These are phyloP conservation scores for Starmera caribaea DNA, from an alignment of 805 yeast species.

Conservation along the genomic window DNA sequence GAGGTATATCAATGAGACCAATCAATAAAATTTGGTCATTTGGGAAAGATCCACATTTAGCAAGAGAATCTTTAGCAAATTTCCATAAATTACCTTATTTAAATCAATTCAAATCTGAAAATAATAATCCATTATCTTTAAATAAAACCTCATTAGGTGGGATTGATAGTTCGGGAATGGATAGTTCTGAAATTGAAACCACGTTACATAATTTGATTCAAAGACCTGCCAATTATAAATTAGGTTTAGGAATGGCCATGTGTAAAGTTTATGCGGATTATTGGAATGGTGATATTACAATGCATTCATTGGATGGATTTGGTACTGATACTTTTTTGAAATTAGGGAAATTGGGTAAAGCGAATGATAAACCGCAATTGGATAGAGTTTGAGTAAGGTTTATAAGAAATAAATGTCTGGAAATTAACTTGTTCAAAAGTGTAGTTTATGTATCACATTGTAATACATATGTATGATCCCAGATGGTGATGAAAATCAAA, in stretches of 20 bases:
- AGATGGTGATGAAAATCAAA: too few relatives aligned
- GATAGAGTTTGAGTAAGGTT: constrained; percentile 47
- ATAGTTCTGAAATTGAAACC: constrained; percentile 19
- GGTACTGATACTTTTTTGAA: constrained; percentile 85
- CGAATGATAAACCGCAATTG: constrained; percentile 51
- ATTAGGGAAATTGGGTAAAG: constrained; percentile 67
- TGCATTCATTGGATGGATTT: constrained; percentile 80
- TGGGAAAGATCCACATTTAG: constrained; percentile 57
- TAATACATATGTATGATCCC: too few relatives aligned
- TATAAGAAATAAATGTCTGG: constrained; percentile 1
- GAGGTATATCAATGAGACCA: constrained; percentile 61
- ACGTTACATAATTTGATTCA: constrained; percentile 58
- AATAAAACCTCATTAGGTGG: constrained; percentile 33
- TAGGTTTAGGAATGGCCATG: constrained; percentile 89
- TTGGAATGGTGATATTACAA: constrained; percentile 87
- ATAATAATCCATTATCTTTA: constrained; percentile 17
- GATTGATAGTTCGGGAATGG: constrained; percentile 25
- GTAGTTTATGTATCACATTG: too few relatives aligned
- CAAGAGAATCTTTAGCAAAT: constrained; percentile 48
- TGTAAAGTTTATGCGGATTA: constrained; percentile 90
- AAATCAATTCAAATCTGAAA: constrained; percentile 14
- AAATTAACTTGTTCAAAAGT: too few relatives aligned
- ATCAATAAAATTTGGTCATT: constrained; percentile 77
- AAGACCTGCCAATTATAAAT: constrained; percentile 63
- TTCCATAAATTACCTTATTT: constrained; percentile 66